phyloP scores from a whole-genome alignment of 2,329 filamentous ascomycete genomes.

The Ascocoryne sarcoides region DNA sequence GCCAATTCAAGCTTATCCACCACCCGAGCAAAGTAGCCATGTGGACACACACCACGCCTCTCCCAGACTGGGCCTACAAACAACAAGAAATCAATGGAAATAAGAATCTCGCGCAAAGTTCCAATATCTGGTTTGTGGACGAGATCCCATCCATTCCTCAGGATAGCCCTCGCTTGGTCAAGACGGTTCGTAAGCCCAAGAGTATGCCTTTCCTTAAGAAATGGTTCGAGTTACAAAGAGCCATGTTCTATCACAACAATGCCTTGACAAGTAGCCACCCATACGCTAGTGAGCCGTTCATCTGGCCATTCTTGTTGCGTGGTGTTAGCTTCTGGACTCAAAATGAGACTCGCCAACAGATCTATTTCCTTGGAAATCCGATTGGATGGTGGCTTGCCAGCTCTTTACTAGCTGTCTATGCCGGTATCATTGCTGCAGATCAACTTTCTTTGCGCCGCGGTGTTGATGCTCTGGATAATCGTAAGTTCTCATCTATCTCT shows the following conservation, averaged over 20 bases:
- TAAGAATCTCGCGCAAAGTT: slow-evolving; percentile 83
- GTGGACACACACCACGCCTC: slow-evolving; percentile 93
- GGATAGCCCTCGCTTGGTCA: slow-evolving; percentile 63
- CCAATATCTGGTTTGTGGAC: slow-evolving; percentile 91
- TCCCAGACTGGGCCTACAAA: slow-evolving; percentile 96
- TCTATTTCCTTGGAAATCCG: slow-evolving; percentile 97
- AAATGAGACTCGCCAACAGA: slow-evolving; percentile 88
- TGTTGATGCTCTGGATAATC: slow-evolving; percentile 83
- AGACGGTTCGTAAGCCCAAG: slow-evolving; percentile 72
- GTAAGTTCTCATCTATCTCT: slow-evolving; percentile 50
- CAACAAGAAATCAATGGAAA: slow-evolving; percentile 99
- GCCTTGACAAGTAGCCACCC: slow-evolving; percentile 95
- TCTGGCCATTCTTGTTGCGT: slow-evolving; percentile 95
- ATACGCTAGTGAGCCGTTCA: slow-evolving; percentile 88
- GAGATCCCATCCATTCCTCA: slow-evolving; percentile 72
- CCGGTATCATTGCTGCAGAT: slow-evolving; percentile 83
- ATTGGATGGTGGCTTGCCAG: slow-evolving; percentile 96
- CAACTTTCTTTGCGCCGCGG: slow-evolving; percentile 89
- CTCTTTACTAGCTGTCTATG: slow-evolving; percentile 85
- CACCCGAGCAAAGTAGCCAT: slow-evolving; percentile 93
- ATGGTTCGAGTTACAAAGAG: slow-evolving; percentile 91
- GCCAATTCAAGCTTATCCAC: slow-evolving; percentile 94
- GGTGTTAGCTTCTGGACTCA: slow-evolving; percentile 99
- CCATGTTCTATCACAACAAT: slow-evolving; percentile 99
- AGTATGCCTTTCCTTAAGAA: slow-evolving; percentile 81